These are phyloP conservation scores for Wickerhamiella siamensis DNA, from an alignment of 805 yeast species.

Conservation along the genomic window DNA sequence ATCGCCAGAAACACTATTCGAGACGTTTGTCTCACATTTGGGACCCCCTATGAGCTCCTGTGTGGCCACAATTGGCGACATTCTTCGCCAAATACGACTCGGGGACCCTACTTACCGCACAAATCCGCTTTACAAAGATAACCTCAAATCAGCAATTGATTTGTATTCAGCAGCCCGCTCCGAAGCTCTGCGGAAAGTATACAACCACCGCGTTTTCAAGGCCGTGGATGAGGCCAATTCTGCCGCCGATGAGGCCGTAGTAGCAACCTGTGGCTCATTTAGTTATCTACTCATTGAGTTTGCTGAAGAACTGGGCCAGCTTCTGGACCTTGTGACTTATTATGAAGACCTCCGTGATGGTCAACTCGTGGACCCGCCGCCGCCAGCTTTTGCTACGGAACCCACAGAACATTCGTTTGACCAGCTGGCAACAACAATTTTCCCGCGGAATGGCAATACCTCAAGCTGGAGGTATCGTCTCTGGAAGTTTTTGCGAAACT, in stretches of 20 bases:
- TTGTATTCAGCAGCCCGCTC: conserved; percentile 44
- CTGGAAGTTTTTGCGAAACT: conserved; percentile 32
- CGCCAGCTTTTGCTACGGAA: neutral
- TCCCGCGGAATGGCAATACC: neutral
- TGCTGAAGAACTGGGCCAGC: conserved; percentile 40
- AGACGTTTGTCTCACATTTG: conserved; percentile 47
- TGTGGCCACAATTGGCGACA: conserved; percentile 46
- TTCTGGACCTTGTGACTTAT: conserved; percentile 23
- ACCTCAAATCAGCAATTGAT: conserved; percentile 36
- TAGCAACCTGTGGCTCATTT: conserved; percentile 74
- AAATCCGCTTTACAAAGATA: conserved; percentile 29
- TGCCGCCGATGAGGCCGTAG: conserved; percentile 62
- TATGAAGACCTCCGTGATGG: conserved; percentile 9
- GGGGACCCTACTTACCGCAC: conserved; percentile 19
- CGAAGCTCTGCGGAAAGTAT: conserved; percentile 42
- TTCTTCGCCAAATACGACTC: conserved; percentile 24
- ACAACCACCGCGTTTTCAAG: conserved; percentile 37
- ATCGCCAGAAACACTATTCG: conserved; percentile 35
- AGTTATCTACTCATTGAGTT: conserved; percentile 49
- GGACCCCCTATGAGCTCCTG: conserved; percentile 64
- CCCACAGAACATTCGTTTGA: neutral
- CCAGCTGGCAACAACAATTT: neutral
- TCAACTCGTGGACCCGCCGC: conserved; percentile 25
- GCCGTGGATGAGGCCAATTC: conserved; percentile 19
- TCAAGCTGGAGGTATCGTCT: neutral